Evolutionary conservation across 164 flowering plant species (phyloP).

Genomic region (Macadamia tetraphylla): DNA sequence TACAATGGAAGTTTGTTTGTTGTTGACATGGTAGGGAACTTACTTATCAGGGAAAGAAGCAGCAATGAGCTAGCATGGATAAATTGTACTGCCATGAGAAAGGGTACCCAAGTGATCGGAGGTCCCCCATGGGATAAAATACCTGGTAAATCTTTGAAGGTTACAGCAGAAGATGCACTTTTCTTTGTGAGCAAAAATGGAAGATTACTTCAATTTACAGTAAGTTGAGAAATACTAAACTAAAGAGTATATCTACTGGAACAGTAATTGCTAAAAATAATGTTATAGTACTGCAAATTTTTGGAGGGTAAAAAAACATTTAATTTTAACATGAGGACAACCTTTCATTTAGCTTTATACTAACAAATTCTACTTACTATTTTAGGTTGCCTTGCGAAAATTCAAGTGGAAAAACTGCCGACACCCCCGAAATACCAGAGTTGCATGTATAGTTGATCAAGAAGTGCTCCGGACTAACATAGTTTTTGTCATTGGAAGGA

Average conservation of each 20-base stretch:
- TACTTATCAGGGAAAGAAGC: conserved; percentile 66
- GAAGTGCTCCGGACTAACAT: conserved; percentile 63
- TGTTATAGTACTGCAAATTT: neutral
- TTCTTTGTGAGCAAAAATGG: conserved; percentile 74
- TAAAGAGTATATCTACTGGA: neutral
- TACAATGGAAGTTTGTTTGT: conserved; percentile 76
- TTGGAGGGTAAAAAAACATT: no score
- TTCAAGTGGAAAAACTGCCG: conserved; percentile 84
- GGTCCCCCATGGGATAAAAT: conserved; percentile 82
- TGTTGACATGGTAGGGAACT: conserved; percentile 51
- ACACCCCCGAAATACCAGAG: conserved; percentile 47
- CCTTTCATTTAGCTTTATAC: neutral
- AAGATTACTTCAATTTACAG: conserved; percentile 63
- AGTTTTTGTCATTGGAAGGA: conserved; percentile 62
- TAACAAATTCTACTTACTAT: neutral
- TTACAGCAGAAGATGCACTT: conserved; percentile 53
- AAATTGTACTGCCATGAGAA: conserved; percentile 73
- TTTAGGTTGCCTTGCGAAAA: conserved; percentile 60
- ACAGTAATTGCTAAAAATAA: neutral
- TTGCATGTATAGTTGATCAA: conserved; percentile 72
- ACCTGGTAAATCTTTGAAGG: conserved; percentile 33
- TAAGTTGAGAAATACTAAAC: conserved; percentile 26
- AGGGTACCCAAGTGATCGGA: conserved; percentile 50
- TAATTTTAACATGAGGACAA: neutral
- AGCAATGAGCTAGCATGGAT: conserved; percentile 53